phyloP scores from a whole-genome alignment of 2,329 filamentous ascomycete species.

The Xylariaceae sp. region DNA sequence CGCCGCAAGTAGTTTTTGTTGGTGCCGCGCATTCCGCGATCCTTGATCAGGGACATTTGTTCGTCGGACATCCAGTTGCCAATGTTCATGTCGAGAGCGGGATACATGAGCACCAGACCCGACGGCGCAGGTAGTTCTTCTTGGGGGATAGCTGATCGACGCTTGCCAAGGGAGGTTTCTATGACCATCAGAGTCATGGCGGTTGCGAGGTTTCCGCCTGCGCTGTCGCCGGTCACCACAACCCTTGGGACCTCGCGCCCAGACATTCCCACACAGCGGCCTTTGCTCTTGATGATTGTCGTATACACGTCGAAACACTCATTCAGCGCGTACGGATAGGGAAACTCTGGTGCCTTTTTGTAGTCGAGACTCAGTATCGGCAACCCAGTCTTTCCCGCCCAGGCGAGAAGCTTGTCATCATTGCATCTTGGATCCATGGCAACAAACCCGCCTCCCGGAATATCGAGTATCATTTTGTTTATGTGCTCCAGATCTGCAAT shows the following conservation, averaged over 20 bases:
- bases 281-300: slow-evolving; percentile 64
- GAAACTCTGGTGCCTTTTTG: slow-evolving; percentile 76
- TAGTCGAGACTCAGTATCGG: slow-evolving; percentile 91
- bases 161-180: slow-evolving; percentile 59
- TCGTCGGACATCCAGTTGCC: slow-evolving; percentile 99
- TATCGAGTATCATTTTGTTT: slow-evolving; percentile 74
- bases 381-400: slow-evolving; percentile 84
- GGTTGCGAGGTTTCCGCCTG: slow-evolving; percentile 74
- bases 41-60: slow-evolving; percentile 89
- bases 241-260: slow-evolving; percentile 61
- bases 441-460: slow-evolving; percentile 92
- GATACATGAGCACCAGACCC: slow-evolving; percentile 81
- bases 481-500: slow-evolving; percentile 71
- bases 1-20: slow-evolving; percentile 73
- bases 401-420: slow-evolving; percentile 88
- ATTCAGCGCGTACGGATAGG: slow-evolving; percentile 79
- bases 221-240: slow-evolving; percentile 73
- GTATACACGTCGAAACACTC: slow-evolving; percentile 85
- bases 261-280: slow-evolving; percentile 69
- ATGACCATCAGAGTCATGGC: slow-evolving; percentile 85
- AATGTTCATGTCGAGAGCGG: slow-evolving; percentile 92
- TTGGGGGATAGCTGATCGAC: slow-evolving; percentile 51
- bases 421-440: slow-evolving; percentile 94
- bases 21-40: slow-evolving; percentile 69
- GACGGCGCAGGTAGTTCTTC: slow-evolving; percentile 66